A percentile compares a stretch with the other conserved stretches of the same genome.
phyloP scores from a whole-genome alignment of 2,329 filamentous ascomycete species.

The Amauroascus verrucosus region DNA sequence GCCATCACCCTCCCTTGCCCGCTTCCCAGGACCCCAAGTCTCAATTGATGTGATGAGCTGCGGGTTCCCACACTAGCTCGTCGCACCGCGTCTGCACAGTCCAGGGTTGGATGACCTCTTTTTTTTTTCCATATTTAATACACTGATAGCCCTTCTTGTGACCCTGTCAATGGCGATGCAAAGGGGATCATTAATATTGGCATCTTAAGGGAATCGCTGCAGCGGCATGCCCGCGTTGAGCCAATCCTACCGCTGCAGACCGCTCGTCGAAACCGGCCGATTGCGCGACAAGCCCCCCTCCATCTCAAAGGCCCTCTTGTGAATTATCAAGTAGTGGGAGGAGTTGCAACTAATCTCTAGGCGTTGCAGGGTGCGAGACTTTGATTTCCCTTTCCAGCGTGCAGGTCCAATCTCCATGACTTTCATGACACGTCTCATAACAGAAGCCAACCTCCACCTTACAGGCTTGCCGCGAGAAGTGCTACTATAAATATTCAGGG shows the following conservation, averaged over 20 bases:
- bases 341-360: constrained; percentile 4
- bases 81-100: constrained; percentile 10
- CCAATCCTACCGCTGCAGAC: background rate
- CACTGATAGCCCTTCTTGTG: background rate
- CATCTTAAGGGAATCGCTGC: background rate
- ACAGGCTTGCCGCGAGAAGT: too few relatives aligned
- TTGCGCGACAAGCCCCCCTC: background rate
- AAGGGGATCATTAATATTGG: constrained; percentile 4
- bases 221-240: background rate
- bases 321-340: background rate
- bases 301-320: background rate
- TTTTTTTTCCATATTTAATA: constrained; percentile 1
- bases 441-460: too few relatives aligned
- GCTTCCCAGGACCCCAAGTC: background rate
- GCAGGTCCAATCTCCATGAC: background rate
- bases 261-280: background rate
- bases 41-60: constrained; percentile 13
- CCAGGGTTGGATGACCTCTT: background rate
- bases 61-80: constrained; percentile 13
- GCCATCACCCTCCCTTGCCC: too few relatives aligned
- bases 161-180: background rate
- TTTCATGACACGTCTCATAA: constrained; percentile 3
- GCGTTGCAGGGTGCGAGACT: constrained; percentile 5
- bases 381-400: background rate
- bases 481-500: background rate